These are phyloP conservation scores for Aspergillus bertholletiae DNA, from an alignment of 495 filamentous ascomycete genomes.

Conservation along the genomic window DNA sequence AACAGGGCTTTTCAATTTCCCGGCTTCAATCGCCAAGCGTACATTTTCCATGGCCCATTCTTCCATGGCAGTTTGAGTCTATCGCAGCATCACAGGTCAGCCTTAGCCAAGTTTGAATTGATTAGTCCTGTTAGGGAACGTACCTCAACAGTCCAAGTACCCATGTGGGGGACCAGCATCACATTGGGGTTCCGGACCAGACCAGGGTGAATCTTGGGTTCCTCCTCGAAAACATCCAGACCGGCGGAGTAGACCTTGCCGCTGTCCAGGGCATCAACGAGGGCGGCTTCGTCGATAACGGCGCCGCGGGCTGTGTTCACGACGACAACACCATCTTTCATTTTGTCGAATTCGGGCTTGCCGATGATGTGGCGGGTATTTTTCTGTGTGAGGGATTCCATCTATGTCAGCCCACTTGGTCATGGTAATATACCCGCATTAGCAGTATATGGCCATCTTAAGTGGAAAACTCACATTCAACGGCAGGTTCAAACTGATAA, in stretches of 20 bases:
- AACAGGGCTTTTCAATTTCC: constrained; percentile 54
- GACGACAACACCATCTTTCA: constrained; percentile 69
- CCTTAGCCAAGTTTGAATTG: background rate
- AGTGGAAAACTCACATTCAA: constrained; percentile 56
- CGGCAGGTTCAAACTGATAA: constrained; percentile 72
- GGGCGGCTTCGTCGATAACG: constrained; percentile 67
- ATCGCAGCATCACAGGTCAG: background rate
- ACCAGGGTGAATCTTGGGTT: constrained; percentile 62
- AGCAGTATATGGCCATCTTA: background rate
- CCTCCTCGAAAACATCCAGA: constrained; percentile 68
- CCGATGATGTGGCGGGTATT: constrained; percentile 66
- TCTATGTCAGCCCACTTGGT: background rate
- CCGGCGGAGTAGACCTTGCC: constrained; percentile 60
- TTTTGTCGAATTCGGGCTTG: constrained; percentile 56
- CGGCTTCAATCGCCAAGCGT: constrained; percentile 48
- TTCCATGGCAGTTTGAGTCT: constrained; percentile 65
- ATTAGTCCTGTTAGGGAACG: constrained; percentile 17
- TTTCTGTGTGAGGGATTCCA: constrained; percentile 43
- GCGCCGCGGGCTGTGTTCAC: constrained; percentile 70
- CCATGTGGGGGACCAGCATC: constrained; percentile 66
- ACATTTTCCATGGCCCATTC: constrained; percentile 62
- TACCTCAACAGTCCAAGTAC: constrained; percentile 63
- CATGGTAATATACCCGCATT: no score
- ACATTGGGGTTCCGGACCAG: constrained; percentile 57
- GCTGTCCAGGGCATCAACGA: constrained; percentile 58